These are phyloP conservation scores for Lichtheimia ramosa DNA, from an alignment of 371 early-diverging fungal species.

Conservation along the genomic window DNA sequence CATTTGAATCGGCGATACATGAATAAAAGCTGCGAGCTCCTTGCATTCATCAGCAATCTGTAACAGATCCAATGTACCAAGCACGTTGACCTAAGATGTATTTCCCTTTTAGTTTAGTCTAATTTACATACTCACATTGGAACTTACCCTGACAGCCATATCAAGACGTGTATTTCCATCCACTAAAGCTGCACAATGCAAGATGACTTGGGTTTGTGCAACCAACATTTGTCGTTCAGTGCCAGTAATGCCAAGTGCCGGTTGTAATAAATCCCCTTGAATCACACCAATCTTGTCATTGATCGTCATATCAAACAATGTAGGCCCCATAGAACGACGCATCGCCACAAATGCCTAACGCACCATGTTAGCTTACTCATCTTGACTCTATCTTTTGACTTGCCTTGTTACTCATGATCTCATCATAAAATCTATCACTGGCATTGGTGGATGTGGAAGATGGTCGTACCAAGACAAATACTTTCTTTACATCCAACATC, in stretches of 20 bases:
- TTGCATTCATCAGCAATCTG: conserved; percentile 54
- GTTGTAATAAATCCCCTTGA: conserved; percentile 50
- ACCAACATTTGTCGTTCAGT: conserved; percentile 41
- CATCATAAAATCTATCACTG: conserved; percentile 32
- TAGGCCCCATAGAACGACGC: conserved; percentile 38
- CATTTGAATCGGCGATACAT: conserved; percentile 54
- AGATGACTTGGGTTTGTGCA: conserved; percentile 45
- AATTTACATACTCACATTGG: neutral
- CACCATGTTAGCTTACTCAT: neutral
- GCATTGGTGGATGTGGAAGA: conserved; percentile 5
- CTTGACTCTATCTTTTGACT: neutral
- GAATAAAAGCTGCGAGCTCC: conserved; percentile 44
- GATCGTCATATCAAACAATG: conserved; percentile 38
- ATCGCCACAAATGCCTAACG: conserved; percentile 42
- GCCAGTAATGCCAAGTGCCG: conserved; percentile 50
- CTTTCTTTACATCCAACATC: conserved; percentile 22
- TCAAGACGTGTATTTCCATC: conserved; percentile 58
- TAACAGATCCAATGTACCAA: conserved; percentile 52
- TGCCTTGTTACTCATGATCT: conserved; percentile 48
- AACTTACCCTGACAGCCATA: conserved; percentile 49
- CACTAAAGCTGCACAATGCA: conserved; percentile 60
- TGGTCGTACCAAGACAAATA: conserved; percentile 34
- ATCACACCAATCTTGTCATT: conserved; percentile 54
- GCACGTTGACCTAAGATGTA: conserved; percentile 42
- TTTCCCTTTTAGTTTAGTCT: neutral